Evolutionary conservation across 179 eudicot genomes (phyloP).

Genomic region (Spergularia azorica): DNA sequence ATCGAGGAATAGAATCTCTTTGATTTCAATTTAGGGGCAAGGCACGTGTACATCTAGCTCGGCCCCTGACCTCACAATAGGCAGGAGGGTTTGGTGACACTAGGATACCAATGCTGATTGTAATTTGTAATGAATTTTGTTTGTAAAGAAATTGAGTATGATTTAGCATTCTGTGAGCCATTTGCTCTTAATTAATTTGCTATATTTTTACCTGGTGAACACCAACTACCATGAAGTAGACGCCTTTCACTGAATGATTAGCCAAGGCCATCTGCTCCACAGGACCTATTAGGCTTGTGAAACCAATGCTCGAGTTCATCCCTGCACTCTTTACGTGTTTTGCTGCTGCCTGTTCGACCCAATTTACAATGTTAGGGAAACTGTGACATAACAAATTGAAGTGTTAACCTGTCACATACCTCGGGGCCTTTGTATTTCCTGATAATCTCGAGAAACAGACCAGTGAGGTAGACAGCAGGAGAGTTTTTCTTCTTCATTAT

Average conservation of each 20-base stretch:
- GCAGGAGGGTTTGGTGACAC: too few relatives aligned
- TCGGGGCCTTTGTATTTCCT: constrained; percentile 65
- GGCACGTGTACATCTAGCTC: too few relatives aligned
- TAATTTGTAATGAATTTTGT: too few relatives aligned
- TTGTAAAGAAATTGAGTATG: too few relatives aligned
- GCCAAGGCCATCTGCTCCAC: constrained; percentile 55
- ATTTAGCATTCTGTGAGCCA: not conserved
- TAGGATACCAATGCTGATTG: too few relatives aligned
- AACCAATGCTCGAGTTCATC: constrained; percentile 58
- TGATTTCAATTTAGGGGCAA: too few relatives aligned
- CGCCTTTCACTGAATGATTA: constrained; percentile 58
- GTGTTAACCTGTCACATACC: constrained; percentile 52
- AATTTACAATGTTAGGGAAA: not conserved
- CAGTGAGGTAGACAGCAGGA: constrained; percentile 57
- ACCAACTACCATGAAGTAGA: constrained; percentile 69
- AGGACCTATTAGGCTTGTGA: constrained; percentile 75
- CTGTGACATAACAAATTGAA: too few relatives aligned
- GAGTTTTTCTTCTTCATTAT: constrained; percentile 58
- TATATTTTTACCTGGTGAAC: constrained; percentile 55
- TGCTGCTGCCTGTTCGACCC: constrained; percentile 52
- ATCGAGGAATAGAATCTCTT: too few relatives aligned
- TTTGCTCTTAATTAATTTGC: not conserved
- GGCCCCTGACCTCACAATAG: too few relatives aligned
- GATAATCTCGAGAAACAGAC: constrained; percentile 49
- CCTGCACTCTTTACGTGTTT: constrained; percentile 46